Percentiles rank a stretch among this genome's conserved stretches.
Evolutionary conservation across 164 flowering plant species (phyloP).

Genomic region (Malania oleifera): DNA sequence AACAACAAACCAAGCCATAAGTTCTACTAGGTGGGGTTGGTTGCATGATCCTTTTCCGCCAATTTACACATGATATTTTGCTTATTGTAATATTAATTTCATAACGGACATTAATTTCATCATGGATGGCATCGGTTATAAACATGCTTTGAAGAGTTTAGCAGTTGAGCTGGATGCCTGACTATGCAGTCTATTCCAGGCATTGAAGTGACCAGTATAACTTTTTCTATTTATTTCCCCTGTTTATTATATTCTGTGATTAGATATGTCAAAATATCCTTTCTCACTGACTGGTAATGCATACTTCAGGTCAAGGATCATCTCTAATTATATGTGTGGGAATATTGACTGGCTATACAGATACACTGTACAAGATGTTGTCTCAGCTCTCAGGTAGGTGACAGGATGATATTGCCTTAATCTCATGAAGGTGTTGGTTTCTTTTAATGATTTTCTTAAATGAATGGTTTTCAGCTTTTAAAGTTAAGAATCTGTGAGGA

Average conservation of each 20-base stretch:
- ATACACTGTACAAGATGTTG: conserved; percentile 81
- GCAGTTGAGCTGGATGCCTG: too few relatives aligned
- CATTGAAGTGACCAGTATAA: too few relatives aligned
- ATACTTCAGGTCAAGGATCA: conserved; percentile 85
- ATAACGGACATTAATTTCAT: too few relatives aligned
- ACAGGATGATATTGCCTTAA: neutral
- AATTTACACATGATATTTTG: too few relatives aligned
- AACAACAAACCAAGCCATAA: too few relatives aligned
- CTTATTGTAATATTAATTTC: too few relatives aligned
- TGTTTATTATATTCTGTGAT: neutral
- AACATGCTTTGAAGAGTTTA: too few relatives aligned
- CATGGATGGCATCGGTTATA: too few relatives aligned
- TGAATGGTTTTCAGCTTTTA: neutral
- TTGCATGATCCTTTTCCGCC: too few relatives aligned
- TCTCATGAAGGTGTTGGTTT: neutral
- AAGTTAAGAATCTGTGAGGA: neutral
- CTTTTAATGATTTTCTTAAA: neutral
- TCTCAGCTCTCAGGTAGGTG: conserved; percentile 73
- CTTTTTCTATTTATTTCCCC: too few relatives aligned
- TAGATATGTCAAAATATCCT: neutral
- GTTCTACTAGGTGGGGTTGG: too few relatives aligned
- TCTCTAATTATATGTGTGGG: conserved; percentile 87
- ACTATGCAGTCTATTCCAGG: too few relatives aligned
- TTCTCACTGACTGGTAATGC: conserved; percentile 18
- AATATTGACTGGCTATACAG: conserved; percentile 89